Conservation (phyloP, 345 rosid genomes). For the Fremontodendron californicum region DNA sequence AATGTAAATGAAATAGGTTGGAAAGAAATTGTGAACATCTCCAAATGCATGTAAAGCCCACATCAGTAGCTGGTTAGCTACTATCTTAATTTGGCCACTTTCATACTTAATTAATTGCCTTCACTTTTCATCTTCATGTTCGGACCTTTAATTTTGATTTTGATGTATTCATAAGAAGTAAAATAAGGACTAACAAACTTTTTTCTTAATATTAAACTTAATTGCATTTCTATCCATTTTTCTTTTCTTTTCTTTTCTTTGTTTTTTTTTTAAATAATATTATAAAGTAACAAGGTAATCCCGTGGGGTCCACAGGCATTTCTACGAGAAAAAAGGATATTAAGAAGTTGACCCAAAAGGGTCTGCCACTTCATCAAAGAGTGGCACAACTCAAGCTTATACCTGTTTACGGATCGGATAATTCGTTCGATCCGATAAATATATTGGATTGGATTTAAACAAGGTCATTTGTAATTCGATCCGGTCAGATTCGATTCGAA, state of each 20-base stretch:
- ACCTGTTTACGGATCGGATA: no score
- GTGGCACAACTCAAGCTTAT: constrained; percentile 36
- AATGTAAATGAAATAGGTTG: no score
- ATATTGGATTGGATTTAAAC: no score
- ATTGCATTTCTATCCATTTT: neutral
- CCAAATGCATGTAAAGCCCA: neutral
- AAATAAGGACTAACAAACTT: no score
- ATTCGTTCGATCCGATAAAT: no score
- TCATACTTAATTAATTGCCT: neutral
- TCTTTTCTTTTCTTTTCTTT: neutral
- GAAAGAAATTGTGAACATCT: no score
- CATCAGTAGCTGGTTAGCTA: neutral
- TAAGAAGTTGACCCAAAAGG: constrained; percentile 29
- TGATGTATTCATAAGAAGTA: neutral
- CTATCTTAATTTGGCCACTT: no score
- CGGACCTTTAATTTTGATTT: neutral
- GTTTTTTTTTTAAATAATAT: neutral
- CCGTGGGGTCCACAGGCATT: constrained; percentile 14
- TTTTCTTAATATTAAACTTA: no score
- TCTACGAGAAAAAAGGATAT: neutral
- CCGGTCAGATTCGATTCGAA: no score
- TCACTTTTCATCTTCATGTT: neutral
- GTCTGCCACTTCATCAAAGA: constrained; percentile 23
- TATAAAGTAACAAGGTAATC: neutral
- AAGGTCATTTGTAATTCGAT: no score